Evolutionary conservation across 441 rosid species (phyloP).

Genomic region (Manihot esculenta): DNA sequence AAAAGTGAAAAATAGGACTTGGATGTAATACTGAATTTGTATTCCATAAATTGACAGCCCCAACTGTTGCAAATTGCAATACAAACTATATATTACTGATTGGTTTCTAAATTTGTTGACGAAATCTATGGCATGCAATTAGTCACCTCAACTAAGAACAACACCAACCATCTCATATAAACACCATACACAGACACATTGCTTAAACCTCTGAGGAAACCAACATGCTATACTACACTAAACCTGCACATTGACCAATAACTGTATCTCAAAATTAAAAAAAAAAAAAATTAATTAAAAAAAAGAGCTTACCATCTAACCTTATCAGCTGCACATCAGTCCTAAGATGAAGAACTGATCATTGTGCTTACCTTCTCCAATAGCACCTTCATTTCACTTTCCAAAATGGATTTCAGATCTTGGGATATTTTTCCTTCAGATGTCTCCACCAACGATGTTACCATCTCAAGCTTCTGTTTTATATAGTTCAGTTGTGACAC

Average conservation of each 20-base stretch:
- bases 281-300: too few relatives aligned
- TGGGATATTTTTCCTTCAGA: conserved; percentile 43
- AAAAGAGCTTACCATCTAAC: background rate
- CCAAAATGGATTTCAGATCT: conserved; percentile 41
- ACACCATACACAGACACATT: too few relatives aligned
- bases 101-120: conserved; percentile 10
- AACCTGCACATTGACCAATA: conserved; percentile 1
- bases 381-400: conserved; percentile 42
- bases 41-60: conserved; percentile 11
- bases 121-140: conserved; percentile 11
- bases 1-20: background rate
- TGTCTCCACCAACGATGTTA: conserved; percentile 40
- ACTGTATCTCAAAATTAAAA: background rate
- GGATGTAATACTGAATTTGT: conserved; percentile 3
- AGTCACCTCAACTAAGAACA: conserved; percentile 19
- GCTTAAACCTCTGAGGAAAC: background rate
- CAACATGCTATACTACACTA: conserved; percentile 4
- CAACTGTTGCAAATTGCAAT: conserved; percentile 18
- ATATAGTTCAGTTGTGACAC: conserved; percentile 32
- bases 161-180: conserved; percentile 15
- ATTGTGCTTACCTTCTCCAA: conserved; percentile 43
- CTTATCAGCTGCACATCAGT: background rate
- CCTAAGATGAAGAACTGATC: conserved; percentile 24
- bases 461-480: conserved; percentile 47
- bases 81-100: background rate